Conservation (phyloP, 805 yeast genomes). For the Metschnikowia hibisci region DNA sequence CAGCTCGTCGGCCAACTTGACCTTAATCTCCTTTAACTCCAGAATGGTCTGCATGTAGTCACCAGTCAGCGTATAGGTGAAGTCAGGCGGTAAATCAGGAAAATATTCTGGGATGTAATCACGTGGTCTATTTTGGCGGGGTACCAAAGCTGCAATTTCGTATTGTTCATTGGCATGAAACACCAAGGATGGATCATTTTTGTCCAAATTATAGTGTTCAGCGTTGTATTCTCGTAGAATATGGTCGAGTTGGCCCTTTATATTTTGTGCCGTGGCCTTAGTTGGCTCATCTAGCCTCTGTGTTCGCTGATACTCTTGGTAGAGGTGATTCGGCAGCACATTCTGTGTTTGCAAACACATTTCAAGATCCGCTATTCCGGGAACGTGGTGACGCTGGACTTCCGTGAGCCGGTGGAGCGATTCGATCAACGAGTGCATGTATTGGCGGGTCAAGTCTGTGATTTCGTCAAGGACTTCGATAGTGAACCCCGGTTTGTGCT, state of each 20-base stretch:
- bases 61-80: constrained; percentile 80
- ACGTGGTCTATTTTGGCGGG: constrained; percentile 38
- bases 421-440: constrained; percentile 33
- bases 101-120: constrained; percentile 66
- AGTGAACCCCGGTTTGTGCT: constrained; percentile 19
- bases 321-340: constrained; percentile 38
- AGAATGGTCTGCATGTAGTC: constrained; percentile 56
- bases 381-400: constrained; percentile 56
- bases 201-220: constrained; percentile 23
- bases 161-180: constrained; percentile 52
- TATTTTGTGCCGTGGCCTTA: constrained; percentile 5
- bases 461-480: constrained; percentile 28
- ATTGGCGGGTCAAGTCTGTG: constrained; percentile 26
- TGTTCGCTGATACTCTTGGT: constrained; percentile 27
- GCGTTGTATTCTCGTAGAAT: constrained; percentile 16
- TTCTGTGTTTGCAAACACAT: constrained; percentile 42
- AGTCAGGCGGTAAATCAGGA: constrained; percentile 91
- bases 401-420: constrained; percentile 50
- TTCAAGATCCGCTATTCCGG: constrained; percentile 49
- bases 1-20: constrained; percentile 75
- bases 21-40: constrained; percentile 68
- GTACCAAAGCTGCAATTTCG: constrained; percentile 53
- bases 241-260: constrained; percentile 8
- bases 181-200: constrained; percentile 42
- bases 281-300: constrained; percentile 2